These are phyloP conservation scores for Podospora sp. DNA, from an alignment of 495 filamentous ascomycete species.

Conservation along the genomic window DNA sequence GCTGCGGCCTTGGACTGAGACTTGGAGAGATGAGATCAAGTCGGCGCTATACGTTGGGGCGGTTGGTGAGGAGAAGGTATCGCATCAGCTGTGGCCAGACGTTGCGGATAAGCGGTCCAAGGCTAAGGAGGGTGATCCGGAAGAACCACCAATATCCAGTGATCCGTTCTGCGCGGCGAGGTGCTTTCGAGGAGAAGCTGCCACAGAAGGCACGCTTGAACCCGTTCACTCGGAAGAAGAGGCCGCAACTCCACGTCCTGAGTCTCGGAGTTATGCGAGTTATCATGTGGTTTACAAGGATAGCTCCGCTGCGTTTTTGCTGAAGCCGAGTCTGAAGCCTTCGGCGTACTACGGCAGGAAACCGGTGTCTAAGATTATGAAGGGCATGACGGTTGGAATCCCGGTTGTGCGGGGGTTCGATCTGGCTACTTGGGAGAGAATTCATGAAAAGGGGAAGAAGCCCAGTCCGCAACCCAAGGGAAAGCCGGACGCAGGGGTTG, in stretches of 20 bases:
- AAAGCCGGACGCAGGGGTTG: slow-evolving; percentile 32
- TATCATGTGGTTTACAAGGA: slow-evolving; percentile 85
- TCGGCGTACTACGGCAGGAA: slow-evolving; percentile 76
- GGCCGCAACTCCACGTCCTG: slow-evolving; percentile 29
- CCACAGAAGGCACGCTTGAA: slow-evolving; percentile 52
- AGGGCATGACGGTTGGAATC: slow-evolving; percentile 78
- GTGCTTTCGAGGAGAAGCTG: slow-evolving; percentile 59
- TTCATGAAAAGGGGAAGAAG: slow-evolving; percentile 55
- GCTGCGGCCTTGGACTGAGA: slow-evolving; percentile 85
- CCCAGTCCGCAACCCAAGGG: slow-evolving; percentile 39
- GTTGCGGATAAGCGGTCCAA: slow-evolving; percentile 45
- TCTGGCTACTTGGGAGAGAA: slow-evolving; percentile 70
- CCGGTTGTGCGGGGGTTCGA: slow-evolving; percentile 88
- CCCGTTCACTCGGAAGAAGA: slow-evolving; percentile 45
- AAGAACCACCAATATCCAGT: slow-evolving; percentile 53
- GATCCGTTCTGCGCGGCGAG: slow-evolving; percentile 57
- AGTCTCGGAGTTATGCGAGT: slow-evolving; percentile 58
- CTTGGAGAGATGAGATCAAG: slow-evolving; percentile 89
- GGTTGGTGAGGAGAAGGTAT: slow-evolving; percentile 86
- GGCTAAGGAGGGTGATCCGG: slow-evolving; percentile 32
- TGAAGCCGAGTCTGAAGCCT: slow-evolving; percentile 77
- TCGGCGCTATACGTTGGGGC: slow-evolving; percentile 90
- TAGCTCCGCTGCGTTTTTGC: slow-evolving; percentile 70
- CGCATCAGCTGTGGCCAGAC: slow-evolving; percentile 78
- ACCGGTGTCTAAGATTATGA: slow-evolving; percentile 83